phyloP scores from a whole-genome alignment of 2,329 filamentous ascomycete genomes.

The Corynespora cassiicola region DNA sequence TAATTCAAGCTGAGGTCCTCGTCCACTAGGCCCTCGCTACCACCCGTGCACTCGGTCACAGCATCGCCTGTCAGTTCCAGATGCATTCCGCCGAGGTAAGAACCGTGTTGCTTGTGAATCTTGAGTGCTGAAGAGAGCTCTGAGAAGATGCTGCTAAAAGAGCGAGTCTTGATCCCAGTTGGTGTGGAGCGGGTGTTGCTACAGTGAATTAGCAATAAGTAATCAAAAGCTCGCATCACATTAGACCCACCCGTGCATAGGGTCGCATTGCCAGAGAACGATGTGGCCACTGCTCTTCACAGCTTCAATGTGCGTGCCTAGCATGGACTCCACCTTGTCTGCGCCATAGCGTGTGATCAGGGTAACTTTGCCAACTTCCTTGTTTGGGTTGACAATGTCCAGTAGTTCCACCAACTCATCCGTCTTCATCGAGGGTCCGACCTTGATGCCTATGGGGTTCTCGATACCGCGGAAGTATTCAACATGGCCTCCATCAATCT shows the following conservation, averaged over 20 bases:
- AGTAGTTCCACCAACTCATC: constrained; percentile 80
- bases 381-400: constrained; percentile 80
- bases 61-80: constrained; percentile 94
- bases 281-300: constrained; percentile 78
- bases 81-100: constrained; percentile 91
- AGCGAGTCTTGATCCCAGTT: constrained; percentile 86
- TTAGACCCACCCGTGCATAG: constrained; percentile 83
- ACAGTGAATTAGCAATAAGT: too few species aligned
- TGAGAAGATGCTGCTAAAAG: constrained; percentile 86
- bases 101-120: constrained; percentile 83
- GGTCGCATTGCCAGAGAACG: constrained; percentile 98
- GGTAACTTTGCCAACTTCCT: constrained; percentile 90
- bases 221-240: too few species aligned
- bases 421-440: constrained; percentile 82
- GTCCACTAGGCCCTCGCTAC: constrained; percentile 84
- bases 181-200: constrained; percentile 70
- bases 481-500: constrained; percentile 91
- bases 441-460: constrained; percentile 96
- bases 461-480: constrained; percentile 97
- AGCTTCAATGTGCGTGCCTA: constrained; percentile 86
- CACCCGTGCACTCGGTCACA: constrained; percentile 94
- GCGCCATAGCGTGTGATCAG: constrained; percentile 96
- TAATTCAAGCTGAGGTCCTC: constrained; percentile 90
- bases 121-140: constrained; percentile 84
- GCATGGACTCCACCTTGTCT: constrained; percentile 73